These are phyloP conservation scores for Aspergillus taichungensis DNA, from an alignment of 495 filamentous ascomycete genomes.

Conservation along the genomic window DNA sequence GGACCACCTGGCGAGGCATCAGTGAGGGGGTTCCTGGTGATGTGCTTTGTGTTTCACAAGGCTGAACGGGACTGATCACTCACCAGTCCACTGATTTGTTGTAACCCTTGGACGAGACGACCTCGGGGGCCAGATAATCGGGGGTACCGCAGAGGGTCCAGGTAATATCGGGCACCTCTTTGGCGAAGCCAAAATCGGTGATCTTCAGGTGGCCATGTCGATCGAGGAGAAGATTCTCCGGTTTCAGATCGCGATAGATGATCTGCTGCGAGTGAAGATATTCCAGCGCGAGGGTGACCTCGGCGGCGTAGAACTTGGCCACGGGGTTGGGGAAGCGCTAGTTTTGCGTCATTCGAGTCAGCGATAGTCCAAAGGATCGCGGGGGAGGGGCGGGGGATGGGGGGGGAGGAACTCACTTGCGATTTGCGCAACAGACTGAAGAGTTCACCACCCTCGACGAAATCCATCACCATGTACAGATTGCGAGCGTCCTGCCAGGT, in stretches of 20 bases:
- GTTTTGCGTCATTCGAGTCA: neutral
- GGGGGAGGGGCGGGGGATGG: neutral
- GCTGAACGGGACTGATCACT: conserved; percentile 18
- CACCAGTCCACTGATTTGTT: conserved; percentile 99
- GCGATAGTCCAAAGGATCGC: neutral
- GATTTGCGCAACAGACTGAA: conserved; percentile 94
- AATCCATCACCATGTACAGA: conserved; percentile 99
- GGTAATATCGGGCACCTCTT: conserved; percentile 96
- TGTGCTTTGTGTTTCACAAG: neutral
- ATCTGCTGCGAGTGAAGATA: conserved; percentile 94
- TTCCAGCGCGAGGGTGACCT: conserved; percentile 90
- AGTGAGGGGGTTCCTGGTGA: conserved; percentile 2
- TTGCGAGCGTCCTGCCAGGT: conserved; percentile 95
- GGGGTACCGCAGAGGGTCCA: conserved; percentile 98
- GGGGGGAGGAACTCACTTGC: conserved; percentile 68
- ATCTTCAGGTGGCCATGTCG: conserved; percentile 97
- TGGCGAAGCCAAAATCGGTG: conserved; percentile 98
- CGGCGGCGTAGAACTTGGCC: conserved; percentile 97
- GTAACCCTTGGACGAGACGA: conserved; percentile 94
- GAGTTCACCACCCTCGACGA: conserved; percentile 97
- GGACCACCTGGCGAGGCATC: conserved; percentile 61
- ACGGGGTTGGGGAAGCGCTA: conserved; percentile 98
- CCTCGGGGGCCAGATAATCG: conserved; percentile 96
- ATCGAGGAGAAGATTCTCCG: conserved; percentile 90
- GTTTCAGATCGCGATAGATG: conserved; percentile 96